Conservation (phyloP, 1,284 basidiomycete genomes). For the Phylloboletellus chloephorus region DNA sequence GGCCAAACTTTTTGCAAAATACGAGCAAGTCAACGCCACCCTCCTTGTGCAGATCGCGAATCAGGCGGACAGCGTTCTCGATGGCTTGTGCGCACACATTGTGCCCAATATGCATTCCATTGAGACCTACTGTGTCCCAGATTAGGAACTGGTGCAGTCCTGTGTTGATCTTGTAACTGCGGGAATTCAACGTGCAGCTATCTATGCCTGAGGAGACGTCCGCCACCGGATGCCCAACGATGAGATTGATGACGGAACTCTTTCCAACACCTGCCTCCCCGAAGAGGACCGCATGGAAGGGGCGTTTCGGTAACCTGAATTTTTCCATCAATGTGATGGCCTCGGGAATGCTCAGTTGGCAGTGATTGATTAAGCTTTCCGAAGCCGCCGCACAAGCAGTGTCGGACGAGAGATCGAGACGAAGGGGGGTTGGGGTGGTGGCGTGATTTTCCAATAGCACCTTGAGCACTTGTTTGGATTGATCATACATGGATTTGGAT, state of each 20-base stretch:
- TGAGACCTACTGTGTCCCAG: slow-evolving; percentile 36
- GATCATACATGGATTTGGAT: slow-evolving; percentile 4
- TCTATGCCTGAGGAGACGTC: slow-evolving; percentile 11
- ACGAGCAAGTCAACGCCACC: slow-evolving; percentile 37
- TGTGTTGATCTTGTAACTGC: slow-evolving; percentile 18
- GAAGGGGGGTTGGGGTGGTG: slow-evolving; percentile 8
- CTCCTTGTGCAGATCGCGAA: slow-evolving; percentile 26
- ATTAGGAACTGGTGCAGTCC: slow-evolving; percentile 23
- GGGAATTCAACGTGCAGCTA: slow-evolving; percentile 23
- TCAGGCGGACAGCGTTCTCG: slow-evolving; percentile 31
- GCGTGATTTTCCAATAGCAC: slow-evolving; percentile 13
- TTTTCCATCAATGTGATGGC: slow-evolving; percentile 15
- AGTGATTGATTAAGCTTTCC: slow-evolving; percentile 12
- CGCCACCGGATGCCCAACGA: slow-evolving; percentile 17
- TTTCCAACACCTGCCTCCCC: slow-evolving; percentile 28
- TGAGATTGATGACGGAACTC: slow-evolving; percentile 28
- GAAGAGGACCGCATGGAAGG: slow-evolving; percentile 23
- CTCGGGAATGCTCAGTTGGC: slow-evolving; percentile 10
- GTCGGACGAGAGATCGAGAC: slow-evolving; percentile 16
- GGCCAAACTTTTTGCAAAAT: slow-evolving; percentile 31
- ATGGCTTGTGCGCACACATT: slow-evolving; percentile 26
- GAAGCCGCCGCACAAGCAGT: not conserved
- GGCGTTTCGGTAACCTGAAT: slow-evolving; percentile 15
- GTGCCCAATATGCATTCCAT: slow-evolving; percentile 11
- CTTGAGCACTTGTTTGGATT: slow-evolving; percentile 18